Evolutionary conservation across 2,329 filamentous ascomycete genomes (phyloP), one percentile per base, ranked within the genome.

Genomic region (Arachnomyces sp.): DNA sequence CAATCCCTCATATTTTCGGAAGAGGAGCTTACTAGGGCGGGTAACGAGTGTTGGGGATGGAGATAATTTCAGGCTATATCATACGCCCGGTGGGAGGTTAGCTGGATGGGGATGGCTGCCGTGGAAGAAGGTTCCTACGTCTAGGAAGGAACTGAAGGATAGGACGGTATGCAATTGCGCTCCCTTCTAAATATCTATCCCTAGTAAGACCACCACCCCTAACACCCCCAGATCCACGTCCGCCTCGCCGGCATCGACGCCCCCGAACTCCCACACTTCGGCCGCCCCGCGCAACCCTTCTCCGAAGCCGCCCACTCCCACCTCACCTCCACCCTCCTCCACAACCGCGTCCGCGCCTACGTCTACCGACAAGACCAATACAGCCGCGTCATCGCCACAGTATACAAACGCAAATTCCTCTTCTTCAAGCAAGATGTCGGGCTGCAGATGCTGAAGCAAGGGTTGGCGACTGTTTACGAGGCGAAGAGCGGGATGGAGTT

Each of bases 41-140:
- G 92, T 96, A 31, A 95, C 90, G 9, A 88, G 84, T 51, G 92
- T 98, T 16, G 92, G 93, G 31, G 92, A 98, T 71, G 93, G 88
- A 3, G 92, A 98, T 63, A 90, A 90, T 58, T 95, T 98, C 61
- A 83, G 92, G 51, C 62, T 98, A 35, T 98, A 83, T 60, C 92
- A 98, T 61, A 96, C 88, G 0, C 92, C 92, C 0, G 90, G 90
- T n/a, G 92, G 92, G 8, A 74, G 80, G 49, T 63, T 89, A 38
- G 74, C 82, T 8, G 92, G 92, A 39, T 98, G 92, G 92, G 88
- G 84, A n/a, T 94, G 86, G 87, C 56, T 92, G 48, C 81, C 76
- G 4, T 71, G 76, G 59, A 72, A 87, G 54, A 80, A 66, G 43
- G 73, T 94, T 5, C 89, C 88, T 1, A 72, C 67, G 9, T 77